Base-by-base conservation (phyloP, 129 eudicot genomes). In the Escallonia rubra region DNA sequence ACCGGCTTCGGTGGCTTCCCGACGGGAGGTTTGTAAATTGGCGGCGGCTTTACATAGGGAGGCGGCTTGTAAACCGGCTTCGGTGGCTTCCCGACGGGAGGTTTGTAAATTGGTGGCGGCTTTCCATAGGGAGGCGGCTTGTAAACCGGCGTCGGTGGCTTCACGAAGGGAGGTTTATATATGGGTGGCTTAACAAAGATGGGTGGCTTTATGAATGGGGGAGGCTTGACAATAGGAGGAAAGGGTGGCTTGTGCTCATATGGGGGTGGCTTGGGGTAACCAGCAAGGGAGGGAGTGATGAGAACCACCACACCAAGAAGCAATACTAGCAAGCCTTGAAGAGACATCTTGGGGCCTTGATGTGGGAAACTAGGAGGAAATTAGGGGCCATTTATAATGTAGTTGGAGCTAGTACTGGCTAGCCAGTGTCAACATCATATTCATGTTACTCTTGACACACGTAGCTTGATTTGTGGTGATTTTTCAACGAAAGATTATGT, bases 311-410 rank as follows among this genome's bases (percentile, higher is more conserved):
- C 63, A 14, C 63, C 79, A 64, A 79, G 61, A 61, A 79, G 71
- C 43, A 73, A 10, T 14, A 52, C 49, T 57, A 63, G 56, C 44
- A 65, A 43, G 72, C 64, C 61, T 61, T 57, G 14, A 54, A 61
- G 67, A 60, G 63, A 63, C 78, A 80, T 78, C 50, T 70, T 77
- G 34, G 61, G 71, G 44, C 61, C 46, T 56, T 76, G 68, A 52
- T 70, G 14, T 46, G 61, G 5, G 45, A 57, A 64, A 45, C 6
- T 57, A 59, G 68, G 53, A 45, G 68, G 39, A 55, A 34, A n/a
- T 5, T n/a, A 14, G 59, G 14, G 66, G 72, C 72, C 62, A 64
- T 73, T 73, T 79, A 79, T 73, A 73, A 50, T 43, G 49, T 53
- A 41, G 59, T 10, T 57, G 63, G 47, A 48, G 72, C 40, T 45